Percentiles rank a stretch among this genome's conserved stretches.
Evolutionary conservation across 495 filamentous ascomycete species (phyloP).

Genomic region (Penicillium paxilli): DNA sequence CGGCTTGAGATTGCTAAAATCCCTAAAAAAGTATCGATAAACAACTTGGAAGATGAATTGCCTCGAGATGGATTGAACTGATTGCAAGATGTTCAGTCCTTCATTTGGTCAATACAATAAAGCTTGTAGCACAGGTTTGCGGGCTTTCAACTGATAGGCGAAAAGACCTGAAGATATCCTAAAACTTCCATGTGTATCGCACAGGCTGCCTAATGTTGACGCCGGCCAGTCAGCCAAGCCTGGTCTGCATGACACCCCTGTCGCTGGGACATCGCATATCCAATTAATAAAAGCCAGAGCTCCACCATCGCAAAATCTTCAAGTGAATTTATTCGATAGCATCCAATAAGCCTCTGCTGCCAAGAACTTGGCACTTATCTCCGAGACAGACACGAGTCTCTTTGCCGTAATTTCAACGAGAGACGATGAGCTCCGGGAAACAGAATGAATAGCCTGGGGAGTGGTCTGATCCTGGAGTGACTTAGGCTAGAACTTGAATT

Average conservation of each 20-base stretch:
- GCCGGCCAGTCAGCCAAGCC: neutral
- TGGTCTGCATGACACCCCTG: neutral
- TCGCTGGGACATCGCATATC: neutral
- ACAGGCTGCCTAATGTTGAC: too few relatives aligned
- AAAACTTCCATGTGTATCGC: too few relatives aligned
- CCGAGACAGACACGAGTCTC: neutral
- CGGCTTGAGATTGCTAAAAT: neutral
- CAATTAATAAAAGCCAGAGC: neutral
- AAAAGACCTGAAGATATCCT: too few relatives aligned
- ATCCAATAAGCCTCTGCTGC: neutral
- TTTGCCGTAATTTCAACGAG: neutral
- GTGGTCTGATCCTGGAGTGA: neutral
- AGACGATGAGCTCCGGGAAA: neutral
- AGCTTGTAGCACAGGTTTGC: too few relatives aligned
- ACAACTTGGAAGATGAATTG: too few relatives aligned
- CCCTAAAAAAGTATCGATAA: too few relatives aligned
- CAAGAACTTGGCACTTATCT: neutral
- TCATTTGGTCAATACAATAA: too few relatives aligned
- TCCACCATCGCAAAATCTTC: neutral
- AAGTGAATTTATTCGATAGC: neutral
- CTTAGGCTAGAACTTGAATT: too few relatives aligned
- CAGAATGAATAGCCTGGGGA: neutral
- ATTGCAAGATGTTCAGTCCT: too few relatives aligned
- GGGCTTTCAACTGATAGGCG: too few relatives aligned
- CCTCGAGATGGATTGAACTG: too few relatives aligned